A percentile compares a stretch with the other conserved stretches of the same genome.
phyloP scores from a whole-genome alignment of 805 yeast genomes.

The Blastobotrys muscicola region DNA sequence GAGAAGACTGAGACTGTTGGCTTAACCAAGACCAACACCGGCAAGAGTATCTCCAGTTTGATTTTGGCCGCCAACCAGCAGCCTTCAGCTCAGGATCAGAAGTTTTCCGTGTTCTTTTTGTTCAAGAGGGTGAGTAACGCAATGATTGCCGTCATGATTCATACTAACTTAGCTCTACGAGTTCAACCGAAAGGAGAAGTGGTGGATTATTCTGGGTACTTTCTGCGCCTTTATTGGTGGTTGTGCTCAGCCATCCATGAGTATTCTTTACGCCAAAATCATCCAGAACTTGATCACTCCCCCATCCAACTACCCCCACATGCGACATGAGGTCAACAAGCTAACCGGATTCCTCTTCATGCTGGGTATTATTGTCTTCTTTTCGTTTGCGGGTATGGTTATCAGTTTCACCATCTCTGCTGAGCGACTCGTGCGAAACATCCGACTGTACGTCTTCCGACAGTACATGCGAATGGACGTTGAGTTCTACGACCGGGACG shows the following conservation, averaged over 20 bases:
- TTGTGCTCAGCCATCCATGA: slow-evolving; percentile 30
- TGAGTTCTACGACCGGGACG: slow-evolving; percentile 28
- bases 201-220: slow-evolving; percentile 19
- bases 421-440: slow-evolving; percentile 26
- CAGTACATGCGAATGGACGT: slow-evolving; percentile 31
- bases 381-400: slow-evolving; percentile 19
- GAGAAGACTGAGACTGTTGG: slow-evolving; percentile 7
- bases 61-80: slow-evolving; percentile 7
- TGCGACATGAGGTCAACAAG: slow-evolving; percentile 29
- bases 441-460: slow-evolving; percentile 25
- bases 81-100: not conserved
- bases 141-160: not conserved
- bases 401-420: slow-evolving; percentile 21
- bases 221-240: slow-evolving; percentile 26
- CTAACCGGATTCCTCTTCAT: slow-evolving; percentile 28
- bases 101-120: slow-evolving; percentile 5
- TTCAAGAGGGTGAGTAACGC: slow-evolving; percentile 6
- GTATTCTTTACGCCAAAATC: slow-evolving; percentile 30
- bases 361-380: slow-evolving; percentile 25
- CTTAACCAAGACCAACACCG: slow-evolving; percentile 7
- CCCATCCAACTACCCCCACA: slow-evolving; percentile 21
- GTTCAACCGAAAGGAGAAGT: slow-evolving; percentile 21
- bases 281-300: slow-evolving; percentile 28
- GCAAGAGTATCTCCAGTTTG: slow-evolving; percentile 11
- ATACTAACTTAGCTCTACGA: slow-evolving; percentile 12